Evolutionary conservation across 2,329 filamentous ascomycete genomes (phyloP).

Genomic region (Ascochyta fabae): DNA sequence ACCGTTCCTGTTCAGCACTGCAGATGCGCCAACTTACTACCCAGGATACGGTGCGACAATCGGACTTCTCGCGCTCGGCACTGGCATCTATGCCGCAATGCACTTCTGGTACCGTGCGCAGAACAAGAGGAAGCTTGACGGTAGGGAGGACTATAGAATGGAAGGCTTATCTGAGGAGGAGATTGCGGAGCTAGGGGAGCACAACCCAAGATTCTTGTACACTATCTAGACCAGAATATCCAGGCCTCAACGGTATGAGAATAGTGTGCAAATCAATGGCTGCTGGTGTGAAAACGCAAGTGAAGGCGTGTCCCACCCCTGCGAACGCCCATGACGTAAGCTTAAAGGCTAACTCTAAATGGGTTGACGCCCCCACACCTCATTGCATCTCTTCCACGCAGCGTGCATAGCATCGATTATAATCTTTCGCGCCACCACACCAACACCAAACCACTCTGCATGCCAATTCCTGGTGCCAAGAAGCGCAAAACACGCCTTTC

Average conservation of each 20-base stretch:
- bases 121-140: conserved; percentile 32
- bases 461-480: conserved; percentile 36
- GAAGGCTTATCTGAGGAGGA: conserved; percentile 35
- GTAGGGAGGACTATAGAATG: conserved; percentile 32
- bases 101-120: conserved; percentile 30
- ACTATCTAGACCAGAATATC: conserved; percentile 18
- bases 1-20: conserved; percentile 31
- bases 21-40: conserved; percentile 22
- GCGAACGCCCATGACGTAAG: conserved; percentile 11
- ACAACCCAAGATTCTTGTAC: conserved; percentile 35
- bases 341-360: background rate
- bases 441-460: conserved; percentile 13
- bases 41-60: conserved; percentile 36
- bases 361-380: background rate
- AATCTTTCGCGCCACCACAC: background rate
- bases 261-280: background rate
- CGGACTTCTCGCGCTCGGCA: conserved; percentile 25
- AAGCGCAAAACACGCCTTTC: conserved; percentile 40
- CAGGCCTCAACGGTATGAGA: too few species aligned
- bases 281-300: background rate
- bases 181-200: conserved; percentile 33
- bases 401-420: background rate
- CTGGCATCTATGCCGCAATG: conserved; percentile 25
- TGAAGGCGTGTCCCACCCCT: background rate
- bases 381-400: background rate